Evolutionary conservation across 2,329 filamentous ascomycete genomes (phyloP), one percentile per base, ranked within the genome.

Genomic region (Penicillium sp.): DNA sequence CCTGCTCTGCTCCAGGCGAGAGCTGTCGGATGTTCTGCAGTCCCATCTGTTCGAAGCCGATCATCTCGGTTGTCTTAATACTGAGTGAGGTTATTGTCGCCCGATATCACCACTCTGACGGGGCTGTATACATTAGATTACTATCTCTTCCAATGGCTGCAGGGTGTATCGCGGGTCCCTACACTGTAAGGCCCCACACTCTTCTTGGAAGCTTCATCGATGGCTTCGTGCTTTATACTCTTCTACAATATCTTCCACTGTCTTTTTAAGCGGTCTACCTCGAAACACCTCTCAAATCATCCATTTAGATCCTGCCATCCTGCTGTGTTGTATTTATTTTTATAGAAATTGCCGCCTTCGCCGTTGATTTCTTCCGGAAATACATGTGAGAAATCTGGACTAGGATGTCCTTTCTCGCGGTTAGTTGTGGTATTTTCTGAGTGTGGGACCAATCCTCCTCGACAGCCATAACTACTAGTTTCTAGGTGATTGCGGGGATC

Each of bases 151-250:
- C 56, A 42, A 55, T 50, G 34, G 56, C 56, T 11, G 9, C 38
- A 29, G 56, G 50, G 11, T 46, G 47, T 24, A 49, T 53, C 46
- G 37, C 48, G 29, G 56, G 56, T 22, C 56, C 56, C n/a, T n/a
- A n/a, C n/a, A n/a, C n/a, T n/a, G n/a, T n/a, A n/a, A n/a, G n/a
- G n/a, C n/a, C n/a, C n/a, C n/a, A n/a, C n/a, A n/a, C 75, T 40
- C 84, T 78, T 59, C 62, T 80, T 37, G 76, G 78, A 44, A 83
- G 82, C 0, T 63, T 84, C 18, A 69, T 86, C 34, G 83, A 86
- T 66, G 83, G 84, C 29, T 61, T 69, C 20, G 64, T 73, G 39
- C 67, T 72, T 24, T 70, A 81, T 79, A 76, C 74, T 14, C 58
- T 82, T 0, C 69, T 84, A 6, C 84, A 83, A 69, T 85, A 81